Percentiles rank a stretch among this genome's conserved stretches.
phyloP scores from a whole-genome alignment of 768 basidiomycete species.

The Trametes maxima region DNA sequence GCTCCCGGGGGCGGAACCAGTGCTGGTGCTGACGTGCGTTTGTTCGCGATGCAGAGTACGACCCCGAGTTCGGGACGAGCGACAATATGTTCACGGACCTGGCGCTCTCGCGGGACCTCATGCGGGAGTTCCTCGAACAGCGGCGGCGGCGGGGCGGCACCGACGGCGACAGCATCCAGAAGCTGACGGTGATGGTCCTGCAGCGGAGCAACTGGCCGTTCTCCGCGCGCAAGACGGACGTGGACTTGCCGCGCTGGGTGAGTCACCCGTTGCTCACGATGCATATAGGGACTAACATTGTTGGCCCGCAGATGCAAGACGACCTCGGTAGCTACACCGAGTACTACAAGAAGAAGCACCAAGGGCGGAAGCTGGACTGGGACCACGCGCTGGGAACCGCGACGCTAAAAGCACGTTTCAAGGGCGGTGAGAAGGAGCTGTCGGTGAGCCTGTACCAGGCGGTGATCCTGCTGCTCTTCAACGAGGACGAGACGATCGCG shows the following conservation, averaged over 20 bases:
- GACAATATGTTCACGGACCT: constrained; percentile 96
- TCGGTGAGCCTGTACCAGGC: constrained; percentile 91
- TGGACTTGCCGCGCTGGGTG: constrained; percentile 59
- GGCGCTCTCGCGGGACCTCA: constrained; percentile 70
- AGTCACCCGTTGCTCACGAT: constrained; percentile 16
- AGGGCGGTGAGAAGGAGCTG: constrained; percentile 75
- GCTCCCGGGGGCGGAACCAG: no score
- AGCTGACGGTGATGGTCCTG: constrained; percentile 78
- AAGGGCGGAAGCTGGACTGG: constrained; percentile 79
- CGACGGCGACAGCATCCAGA: constrained; percentile 39
- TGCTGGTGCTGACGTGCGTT: neutral
- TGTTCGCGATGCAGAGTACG: constrained; percentile 64
- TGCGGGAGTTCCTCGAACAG: constrained; percentile 64
- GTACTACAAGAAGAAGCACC: constrained; percentile 82
- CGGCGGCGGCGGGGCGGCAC: constrained; percentile 32
- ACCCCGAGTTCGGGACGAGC: constrained; percentile 92
- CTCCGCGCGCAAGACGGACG: constrained; percentile 47
- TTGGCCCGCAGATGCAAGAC: constrained; percentile 62
- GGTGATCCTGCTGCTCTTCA: constrained; percentile 85
- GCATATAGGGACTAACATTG: neutral
- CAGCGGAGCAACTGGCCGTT: constrained; percentile 91
- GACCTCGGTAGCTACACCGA: constrained; percentile 62
- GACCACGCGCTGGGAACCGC: constrained; percentile 86
- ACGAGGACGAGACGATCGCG: constrained; percentile 57
- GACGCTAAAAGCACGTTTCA: constrained; percentile 72